Base-by-base conservation (phyloP, 2,329 filamentous ascomycete species). In the Talaromyces atroroseus region DNA sequence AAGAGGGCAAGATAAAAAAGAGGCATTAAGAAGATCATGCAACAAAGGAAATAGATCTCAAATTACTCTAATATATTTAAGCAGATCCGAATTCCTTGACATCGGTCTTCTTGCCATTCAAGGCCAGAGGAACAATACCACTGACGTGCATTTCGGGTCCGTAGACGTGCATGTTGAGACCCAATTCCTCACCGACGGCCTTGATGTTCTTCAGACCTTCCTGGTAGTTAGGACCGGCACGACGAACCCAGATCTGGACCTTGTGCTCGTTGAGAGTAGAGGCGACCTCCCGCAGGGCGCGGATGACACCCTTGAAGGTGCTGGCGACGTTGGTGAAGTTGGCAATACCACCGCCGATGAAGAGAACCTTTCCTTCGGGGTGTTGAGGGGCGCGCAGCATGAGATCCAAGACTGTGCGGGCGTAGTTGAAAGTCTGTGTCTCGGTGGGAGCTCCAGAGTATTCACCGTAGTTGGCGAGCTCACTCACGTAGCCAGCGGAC, bases 141-240 rank as follows among this genome's bases (percentile, higher is more conserved):
- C 88, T 92, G 68, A 99, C 92, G 77, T 89, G 86, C 86, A 89
- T 89, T 76, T 90, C 87, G 14, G 87, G 87, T 50, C 87, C 87
- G 71, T 84, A 90, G 49, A 89, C 87, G 79, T 97, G 91, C 90
- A 97, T 96, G 79, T 96, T 85, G 63, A 99, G 84, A 66, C 90
- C 89, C 59, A 99, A 85, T 81, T 99, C 94, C 74, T 92, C 85
- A 60, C 91, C 94, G 59, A 95, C 92, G 50, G 86, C 84, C 85
- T 97, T 97, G 85, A 99, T 96, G 85, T 97, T 99, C 87, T 96
- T 96, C 64, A 99, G 87, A 79, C 94, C 94, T 80, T 99, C 94
- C 79, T 99, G 94, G 85, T 95, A 99, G 84, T 99, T 99, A 76
- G 94, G 94, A 60, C 94, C 90, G 53, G 94, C 84, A 76, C 84